Base-by-base conservation (phyloP, 2,329 filamentous ascomycete genomes). In the Neonectria ditissima region DNA sequence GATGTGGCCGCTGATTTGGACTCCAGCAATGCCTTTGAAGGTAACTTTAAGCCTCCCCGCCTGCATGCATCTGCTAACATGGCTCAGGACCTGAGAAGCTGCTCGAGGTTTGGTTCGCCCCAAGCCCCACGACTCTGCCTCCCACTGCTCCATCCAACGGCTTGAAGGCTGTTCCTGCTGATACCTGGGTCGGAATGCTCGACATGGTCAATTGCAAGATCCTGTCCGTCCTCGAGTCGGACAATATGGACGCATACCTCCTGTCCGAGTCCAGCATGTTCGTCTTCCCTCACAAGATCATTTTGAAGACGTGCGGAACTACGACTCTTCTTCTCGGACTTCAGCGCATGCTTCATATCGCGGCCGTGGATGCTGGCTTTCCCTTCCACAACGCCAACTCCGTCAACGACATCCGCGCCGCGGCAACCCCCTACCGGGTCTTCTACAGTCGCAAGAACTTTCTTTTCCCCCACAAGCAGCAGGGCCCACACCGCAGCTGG, bases 391-490 rank as follows among this genome's bases (percentile, higher is more conserved):
- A 92, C 66, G 88, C 91, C 55, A 83, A 86, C 63, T 86, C 89
- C 18, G 80, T 88, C 39, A 84, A 89, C 39, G 89, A 92, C 18
- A 87, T 93, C 62, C 85, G 87, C 18, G 89, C 91, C 47, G 91
- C 92, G 22, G 94, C 96, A 30, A 94, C 91, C 37, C 95, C 96
- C 0, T 97, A 97, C 81, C 92, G 96, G 57, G 93, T 99, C 65
- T 99, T 99, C 79, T 99, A 99, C 83, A 98, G 95, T 76, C 92
- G 96, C 78, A 99, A 99, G 89, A 98, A 97, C 81, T 99, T 97
- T 73, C 83, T 98, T 72, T 97, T 97, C 78, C 96, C 96, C 2
- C 92, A 97, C 76, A 93, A 93, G 79, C 96, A 99, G 82, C 92
- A 88, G 61, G 94, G 94, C 8, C 96, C 96, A 58, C 96, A 99